Base-by-base conservation (phyloP, 441 rosid species). In the Gossypium gossypioides region DNA sequence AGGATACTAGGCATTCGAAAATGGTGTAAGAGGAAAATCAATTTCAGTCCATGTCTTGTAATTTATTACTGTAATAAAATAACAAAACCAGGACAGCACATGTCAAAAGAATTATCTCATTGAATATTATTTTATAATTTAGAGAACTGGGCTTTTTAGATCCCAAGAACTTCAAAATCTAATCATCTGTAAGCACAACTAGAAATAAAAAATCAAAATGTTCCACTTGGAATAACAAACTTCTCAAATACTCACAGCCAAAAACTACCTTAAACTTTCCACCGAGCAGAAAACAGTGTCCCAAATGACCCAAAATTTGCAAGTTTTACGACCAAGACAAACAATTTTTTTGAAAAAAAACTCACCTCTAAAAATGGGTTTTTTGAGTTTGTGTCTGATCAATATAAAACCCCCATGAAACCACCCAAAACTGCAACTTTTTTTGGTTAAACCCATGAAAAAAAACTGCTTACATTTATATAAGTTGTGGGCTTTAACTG, bases 361-460 rank as follows among this genome's bases (percentile, higher is more conserved):
- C 3, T 74, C 44, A 79, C 82, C 78, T 73, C 50, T 67, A 51
- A 77, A 51, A 7, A 18, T 50, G 44, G 16, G 52, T 22, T 22
- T 51, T 52, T 51, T 19, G 18, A 44, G 54, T 68, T 79, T 77
- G 74, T 79, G 78, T 74, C 76, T 67, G 82, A 81, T 75, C 77
- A 72, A 78, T 71, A 81, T 73, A 80, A 84, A 82, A 80, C 61
- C 77, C 83, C 76, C 82, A 66, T 70, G 78, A 79, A 79, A 77
- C 80, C 79, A 79, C 76, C 73, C 32, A 65, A 66, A 61, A 61
- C 22, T 6, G 16, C 56, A 75, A 21, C 18, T 21, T 57, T 24
- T 56, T 22, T 22, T 12, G 12, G 69, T 78, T 50, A 74, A 72
- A 78, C 76, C 75, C 76, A 42, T 54, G 13, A 57, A 57, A 64